Percentiles rank a stretch among this genome's conserved stretches.
Evolutionary conservation across 495 filamentous ascomycete genomes (phyloP).

Genomic region (Penicillium soppii): DNA sequence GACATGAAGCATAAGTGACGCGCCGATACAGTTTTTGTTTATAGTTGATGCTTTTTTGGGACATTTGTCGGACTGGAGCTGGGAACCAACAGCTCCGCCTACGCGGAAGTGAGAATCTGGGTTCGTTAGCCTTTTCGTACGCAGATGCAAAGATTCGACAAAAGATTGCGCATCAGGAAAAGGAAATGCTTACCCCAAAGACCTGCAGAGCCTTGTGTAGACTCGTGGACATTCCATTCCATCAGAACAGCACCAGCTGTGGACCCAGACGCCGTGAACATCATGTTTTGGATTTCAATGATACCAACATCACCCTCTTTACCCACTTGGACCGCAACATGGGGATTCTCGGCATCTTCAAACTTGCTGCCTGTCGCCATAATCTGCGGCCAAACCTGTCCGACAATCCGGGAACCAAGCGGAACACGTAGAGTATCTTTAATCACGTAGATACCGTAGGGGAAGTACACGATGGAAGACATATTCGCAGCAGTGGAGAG

Average conservation of each 20-base stretch:
- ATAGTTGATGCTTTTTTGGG: conserved; percentile 48
- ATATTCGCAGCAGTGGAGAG: conserved; percentile 53
- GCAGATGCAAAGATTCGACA: too few relatives aligned
- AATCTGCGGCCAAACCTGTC: conserved; percentile 78
- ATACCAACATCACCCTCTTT: conserved; percentile 66
- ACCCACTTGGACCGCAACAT: conserved; percentile 74
- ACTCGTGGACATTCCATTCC: conserved; percentile 76
- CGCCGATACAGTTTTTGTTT: conserved; percentile 56
- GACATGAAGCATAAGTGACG: conserved; percentile 59
- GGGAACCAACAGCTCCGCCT: conserved; percentile 70
- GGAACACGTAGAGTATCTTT: conserved; percentile 74
- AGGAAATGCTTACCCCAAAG: too few relatives aligned
- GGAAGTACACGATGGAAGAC: conserved; percentile 67
- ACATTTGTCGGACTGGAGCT: conserved; percentile 68
- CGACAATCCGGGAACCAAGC: conserved; percentile 57
- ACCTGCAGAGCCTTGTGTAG: conserved; percentile 60
- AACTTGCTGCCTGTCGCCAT: conserved; percentile 74
- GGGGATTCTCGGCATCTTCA: conserved; percentile 59
- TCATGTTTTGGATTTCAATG: conserved; percentile 76
- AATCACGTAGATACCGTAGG: conserved; percentile 78
- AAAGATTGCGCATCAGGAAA: too few relatives aligned
- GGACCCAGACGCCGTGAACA: conserved; percentile 68
- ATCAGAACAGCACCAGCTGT: conserved; percentile 79
- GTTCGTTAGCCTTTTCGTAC: too few relatives aligned
- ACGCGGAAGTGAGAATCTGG: conserved; percentile 80